Conservation (phyloP, 371 early-diverging fungal species). For the Lichtheimia hyalospora region DNA sequence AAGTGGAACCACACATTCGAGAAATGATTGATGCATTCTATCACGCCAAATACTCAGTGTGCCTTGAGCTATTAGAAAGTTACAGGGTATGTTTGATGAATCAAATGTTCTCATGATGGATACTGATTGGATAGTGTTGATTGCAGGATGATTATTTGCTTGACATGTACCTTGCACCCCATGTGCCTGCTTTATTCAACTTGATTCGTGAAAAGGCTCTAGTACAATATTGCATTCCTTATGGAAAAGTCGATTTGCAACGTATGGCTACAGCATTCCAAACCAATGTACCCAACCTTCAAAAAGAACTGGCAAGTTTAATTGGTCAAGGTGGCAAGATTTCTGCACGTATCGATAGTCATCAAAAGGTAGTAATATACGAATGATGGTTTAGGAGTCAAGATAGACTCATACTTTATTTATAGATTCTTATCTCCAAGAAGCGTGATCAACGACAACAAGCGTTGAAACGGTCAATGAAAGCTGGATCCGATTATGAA, state of each 20-base stretch:
- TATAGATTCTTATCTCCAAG: constrained; percentile 51
- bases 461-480: constrained; percentile 62
- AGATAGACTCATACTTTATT: neutral
- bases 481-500: constrained; percentile 64
- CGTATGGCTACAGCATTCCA: constrained; percentile 79
- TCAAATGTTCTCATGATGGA: neutral
- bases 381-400: neutral
- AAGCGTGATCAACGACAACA: constrained; percentile 61
- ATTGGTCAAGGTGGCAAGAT: constrained; percentile 62
- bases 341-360: constrained; percentile 79
- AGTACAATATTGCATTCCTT: constrained; percentile 83
- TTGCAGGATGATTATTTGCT: constrained; percentile 62
- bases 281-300: constrained; percentile 57
- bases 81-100: constrained; percentile 49
- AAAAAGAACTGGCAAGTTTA: constrained; percentile 66
- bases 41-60: constrained; percentile 70
- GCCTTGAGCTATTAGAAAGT: constrained; percentile 66
- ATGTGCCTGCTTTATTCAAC: constrained; percentile 63
- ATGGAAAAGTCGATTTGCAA: constrained; percentile 73
- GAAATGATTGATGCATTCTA: constrained; percentile 73
- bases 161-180: constrained; percentile 74
- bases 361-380: constrained; percentile 72
- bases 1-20: constrained; percentile 78
- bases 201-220: constrained; percentile 78
- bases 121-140: neutral